These are phyloP conservation scores for Trypanosomatidae sp. DNA, from an alignment of 208 protist genomes.

Conservation along the genomic window DNA sequence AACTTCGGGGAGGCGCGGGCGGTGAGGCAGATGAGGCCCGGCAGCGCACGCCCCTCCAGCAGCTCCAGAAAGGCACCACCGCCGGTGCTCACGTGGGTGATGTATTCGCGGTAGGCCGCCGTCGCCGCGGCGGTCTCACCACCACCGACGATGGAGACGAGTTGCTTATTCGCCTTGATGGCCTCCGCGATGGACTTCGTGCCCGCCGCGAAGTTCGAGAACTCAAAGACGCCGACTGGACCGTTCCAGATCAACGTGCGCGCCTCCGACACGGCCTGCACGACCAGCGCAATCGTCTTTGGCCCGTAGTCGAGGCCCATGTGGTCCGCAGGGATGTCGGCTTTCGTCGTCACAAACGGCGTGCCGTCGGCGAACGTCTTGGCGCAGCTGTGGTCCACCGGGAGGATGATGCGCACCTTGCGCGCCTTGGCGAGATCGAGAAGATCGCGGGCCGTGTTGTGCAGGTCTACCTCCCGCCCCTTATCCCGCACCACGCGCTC, in stretches of 20 bases:
- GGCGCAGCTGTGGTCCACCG: conserved; percentile 97
- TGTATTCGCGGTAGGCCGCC: conserved; percentile 80
- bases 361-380: conserved; percentile 90
- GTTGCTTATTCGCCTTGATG: conserved; percentile 65
- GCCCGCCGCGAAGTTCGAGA: conserved; percentile 94
- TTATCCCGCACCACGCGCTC: conserved; percentile 91
- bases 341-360: conserved; percentile 73
- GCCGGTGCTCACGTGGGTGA: conserved; percentile 99
- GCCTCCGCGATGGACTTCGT: conserved; percentile 77
- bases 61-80: conserved; percentile 99
- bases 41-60: conserved; percentile 97
- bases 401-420: conserved; percentile 97
- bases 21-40: conserved; percentile 93
- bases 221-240: conserved; percentile 99
- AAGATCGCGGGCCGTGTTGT: conserved; percentile 66
- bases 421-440: conserved; percentile 88
- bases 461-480: conserved; percentile 81
- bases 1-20: conserved; percentile 74
- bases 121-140: conserved; percentile 98
- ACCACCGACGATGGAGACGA: conserved; percentile 96
- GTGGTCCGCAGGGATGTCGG: conserved; percentile 81
- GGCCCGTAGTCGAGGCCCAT: conserved; percentile 98
- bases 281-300: conserved; percentile 83
- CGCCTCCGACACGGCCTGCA: conserved; percentile 61
- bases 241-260: conserved; percentile 98